Evolutionary conservation across 495 filamentous ascomycete species (phyloP), one percentile per base, ranked within the genome.

Genomic region (Lasiosphaeria miniovina): DNA sequence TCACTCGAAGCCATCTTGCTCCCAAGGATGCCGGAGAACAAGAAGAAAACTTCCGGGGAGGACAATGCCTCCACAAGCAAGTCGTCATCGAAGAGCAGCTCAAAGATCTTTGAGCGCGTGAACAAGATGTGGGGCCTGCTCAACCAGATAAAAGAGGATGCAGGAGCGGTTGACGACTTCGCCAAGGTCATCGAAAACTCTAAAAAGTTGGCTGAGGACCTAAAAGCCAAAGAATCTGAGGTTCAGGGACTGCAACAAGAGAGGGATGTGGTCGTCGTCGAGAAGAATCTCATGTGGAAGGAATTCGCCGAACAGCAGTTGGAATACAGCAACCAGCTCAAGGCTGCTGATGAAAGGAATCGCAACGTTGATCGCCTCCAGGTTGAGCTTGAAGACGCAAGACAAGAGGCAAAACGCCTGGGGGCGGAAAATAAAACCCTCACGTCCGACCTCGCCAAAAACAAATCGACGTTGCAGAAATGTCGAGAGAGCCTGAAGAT

Each of bases 61-160:
- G 54, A 55, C 40, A 46, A 32, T 17, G 31, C 7, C 17, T 46
- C 38, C 38, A 35, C 54, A n/a, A 31, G 36, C 7, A 55, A 55
- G 15, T n/a, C 9, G 9, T 14, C 49, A n/a, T 33, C 54, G n/a
- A 55, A 55, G 41, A 10, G 38, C 54, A n/a, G 8, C 12, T 46
- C 54, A 38, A 55, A 46, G 38, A 46, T 55, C 10, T 48, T 55
- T n/a, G 54, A 55, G 8, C 7, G 17, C 38, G 24, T 55, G 17
- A 55, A 32, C 54, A 55, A 55, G 54, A 41, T 55, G 31, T 55
- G 54, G 38, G 38, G 41, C 31, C 12, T 55, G 12, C 38, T 32
- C 40, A 55, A 55, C 31, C 38, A 55, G 24, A 24, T 55, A 11
- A 55, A 15, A 33, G 54, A 55, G 17, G 54, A 55, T 24, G 12